Percentiles rank a stretch among this genome's conserved stretches.
Conservation (phyloP, 2,329 filamentous ascomycete genomes). For the Pseudogymnoascus sp. region DNA sequence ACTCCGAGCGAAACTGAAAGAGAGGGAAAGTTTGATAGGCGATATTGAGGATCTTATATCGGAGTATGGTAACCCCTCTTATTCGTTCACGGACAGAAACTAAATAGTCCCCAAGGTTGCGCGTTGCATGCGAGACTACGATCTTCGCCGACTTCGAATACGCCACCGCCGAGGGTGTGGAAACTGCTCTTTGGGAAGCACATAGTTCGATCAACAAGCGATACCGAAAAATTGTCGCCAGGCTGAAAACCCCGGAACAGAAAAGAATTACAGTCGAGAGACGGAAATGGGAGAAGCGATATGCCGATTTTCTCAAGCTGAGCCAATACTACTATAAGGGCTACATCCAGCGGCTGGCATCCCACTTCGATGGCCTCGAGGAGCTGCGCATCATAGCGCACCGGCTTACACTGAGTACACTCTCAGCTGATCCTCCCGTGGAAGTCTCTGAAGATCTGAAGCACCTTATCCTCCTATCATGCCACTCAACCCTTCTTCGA, state of each 20-base stretch:
- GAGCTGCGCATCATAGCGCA: constrained; percentile 29
- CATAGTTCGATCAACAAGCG: constrained; percentile 72
- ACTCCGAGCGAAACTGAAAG: constrained; percentile 42
- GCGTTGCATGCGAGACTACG: constrained; percentile 59
- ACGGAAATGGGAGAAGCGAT: constrained; percentile 75
- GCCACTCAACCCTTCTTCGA: constrained; percentile 76
- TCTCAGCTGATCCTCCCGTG: constrained; percentile 24
- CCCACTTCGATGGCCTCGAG: constrained; percentile 41
- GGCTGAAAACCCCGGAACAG: constrained; percentile 41
- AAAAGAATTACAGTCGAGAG: constrained; percentile 52
- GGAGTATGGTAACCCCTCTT: constrained; percentile 22
- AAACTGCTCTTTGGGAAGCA: constrained; percentile 69
- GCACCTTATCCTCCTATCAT: constrained; percentile 59
- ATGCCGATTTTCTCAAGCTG: constrained; percentile 77
- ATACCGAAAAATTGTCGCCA: constrained; percentile 65
- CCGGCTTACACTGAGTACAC: constrained; percentile 24
- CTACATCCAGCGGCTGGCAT: constrained; percentile 72
- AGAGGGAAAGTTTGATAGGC: constrained; percentile 43
- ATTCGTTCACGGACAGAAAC: neutral
- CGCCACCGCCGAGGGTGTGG: constrained; percentile 57
- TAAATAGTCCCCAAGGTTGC: constrained; percentile 23
- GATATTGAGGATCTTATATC: constrained; percentile 38
- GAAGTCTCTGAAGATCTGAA: constrained; percentile 23
- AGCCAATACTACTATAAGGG: constrained; percentile 84
- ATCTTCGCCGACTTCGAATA: constrained; percentile 68